Evolutionary conservation across 2,329 filamentous ascomycete genomes (phyloP).

Genomic region (Arthrobotrys sphaeroides): DNA sequence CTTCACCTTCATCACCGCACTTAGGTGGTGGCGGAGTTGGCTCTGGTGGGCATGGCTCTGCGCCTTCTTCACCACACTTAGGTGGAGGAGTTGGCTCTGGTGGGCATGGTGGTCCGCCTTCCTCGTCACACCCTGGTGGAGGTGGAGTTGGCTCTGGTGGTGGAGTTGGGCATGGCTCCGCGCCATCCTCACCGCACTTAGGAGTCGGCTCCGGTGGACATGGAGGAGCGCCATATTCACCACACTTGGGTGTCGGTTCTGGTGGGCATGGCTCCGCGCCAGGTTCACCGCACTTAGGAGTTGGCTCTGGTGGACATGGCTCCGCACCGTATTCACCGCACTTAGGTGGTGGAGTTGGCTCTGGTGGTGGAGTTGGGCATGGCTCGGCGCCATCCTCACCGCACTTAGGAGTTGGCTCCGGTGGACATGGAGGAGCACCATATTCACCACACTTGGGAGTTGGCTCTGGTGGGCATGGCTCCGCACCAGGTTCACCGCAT

Average conservation of each 20-base stretch:
- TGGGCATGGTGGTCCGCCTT: not conserved
- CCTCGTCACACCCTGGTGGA: not conserved
- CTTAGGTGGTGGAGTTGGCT: not conserved
- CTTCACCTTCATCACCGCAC: not conserved
- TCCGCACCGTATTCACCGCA: not conserved
- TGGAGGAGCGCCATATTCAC: not conserved
- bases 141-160: not conserved
- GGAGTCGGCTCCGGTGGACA: constrained; percentile 9
- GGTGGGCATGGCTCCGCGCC: not conserved
- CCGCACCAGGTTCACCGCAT: not conserved
- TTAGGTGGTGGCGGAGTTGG: not conserved
- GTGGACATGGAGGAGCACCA: not conserved
- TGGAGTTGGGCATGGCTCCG: not conserved
- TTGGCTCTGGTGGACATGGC: not conserved
- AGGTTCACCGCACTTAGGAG: not conserved
- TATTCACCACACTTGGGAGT: not conserved
- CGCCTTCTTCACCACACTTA: not conserved
- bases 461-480: constrained; percentile 3
- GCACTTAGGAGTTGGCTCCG: not conserved
- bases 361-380: not conserved
- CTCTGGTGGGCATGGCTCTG: not conserved
- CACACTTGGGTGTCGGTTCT: not conserved
- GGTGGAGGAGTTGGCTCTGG: not conserved
- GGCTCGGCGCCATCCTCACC: not conserved
- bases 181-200: not conserved